phyloP scores from a whole-genome alignment of 2,329 filamentous ascomycete species.

The Botryotinia narcissicola region DNA sequence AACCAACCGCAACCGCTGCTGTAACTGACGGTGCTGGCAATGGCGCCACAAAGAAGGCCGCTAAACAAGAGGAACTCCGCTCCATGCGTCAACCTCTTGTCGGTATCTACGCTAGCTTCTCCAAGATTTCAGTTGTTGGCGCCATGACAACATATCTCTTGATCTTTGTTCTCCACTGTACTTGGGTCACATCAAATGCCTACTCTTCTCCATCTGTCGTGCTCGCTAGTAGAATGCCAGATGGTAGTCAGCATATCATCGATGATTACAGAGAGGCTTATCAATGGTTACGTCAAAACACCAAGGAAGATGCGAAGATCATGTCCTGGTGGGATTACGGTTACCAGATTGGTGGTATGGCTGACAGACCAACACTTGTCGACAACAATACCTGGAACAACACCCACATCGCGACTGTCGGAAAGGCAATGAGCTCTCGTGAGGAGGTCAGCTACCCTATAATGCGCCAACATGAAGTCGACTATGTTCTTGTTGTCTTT shows the following conservation, averaged over 20 bases:
- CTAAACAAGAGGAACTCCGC: constrained; percentile 58
- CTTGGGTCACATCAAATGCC: constrained; percentile 98
- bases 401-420: constrained; percentile 97
- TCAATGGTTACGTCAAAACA: constrained; percentile 99
- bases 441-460: constrained; percentile 99
- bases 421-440: constrained; percentile 96
- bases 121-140: constrained; percentile 74
- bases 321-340: constrained; percentile 99
- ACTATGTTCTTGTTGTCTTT: constrained; percentile 97
- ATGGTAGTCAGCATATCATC: constrained; percentile 97
- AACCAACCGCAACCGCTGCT: constrained; percentile 44
- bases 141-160: constrained; percentile 77
- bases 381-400: constrained; percentile 99
- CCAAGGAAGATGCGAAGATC: constrained; percentile 89
- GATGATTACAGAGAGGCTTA: constrained; percentile 99
- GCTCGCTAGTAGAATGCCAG: constrained; percentile 84
- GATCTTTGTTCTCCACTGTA: constrained; percentile 95
- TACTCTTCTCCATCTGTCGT: constrained; percentile 98
- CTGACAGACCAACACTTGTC: constrained; percentile 91
- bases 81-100: constrained; percentile 71
- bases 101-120: constrained; percentile 78
- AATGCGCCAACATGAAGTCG: constrained; percentile 96
- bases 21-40: constrained; percentile 40
- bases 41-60: constrained; percentile 49
- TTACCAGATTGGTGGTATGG: constrained; percentile 99